These are phyloP conservation scores for Leishmania aethiopica DNA, from an alignment of 208 protist genomes.

Conservation along the genomic window DNA sequence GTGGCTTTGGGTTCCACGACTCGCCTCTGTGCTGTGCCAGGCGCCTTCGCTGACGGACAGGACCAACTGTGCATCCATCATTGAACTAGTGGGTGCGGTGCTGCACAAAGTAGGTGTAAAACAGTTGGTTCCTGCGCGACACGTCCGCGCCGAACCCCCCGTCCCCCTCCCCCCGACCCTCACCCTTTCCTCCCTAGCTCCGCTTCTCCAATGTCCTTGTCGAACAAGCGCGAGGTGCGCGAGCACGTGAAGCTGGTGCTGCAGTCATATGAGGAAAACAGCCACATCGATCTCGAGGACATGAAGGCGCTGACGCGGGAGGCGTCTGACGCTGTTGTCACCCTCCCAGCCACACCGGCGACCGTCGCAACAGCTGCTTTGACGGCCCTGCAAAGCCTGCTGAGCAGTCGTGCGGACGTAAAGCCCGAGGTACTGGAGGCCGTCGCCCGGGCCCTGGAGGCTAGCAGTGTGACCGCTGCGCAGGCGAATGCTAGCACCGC, in stretches of 20 bases:
- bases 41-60: background rate
- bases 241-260: slow-evolving; percentile 59
- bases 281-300: slow-evolving; percentile 67
- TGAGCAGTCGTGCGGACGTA: slow-evolving; percentile 16
- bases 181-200: background rate
- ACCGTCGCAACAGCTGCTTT: slow-evolving; percentile 32
- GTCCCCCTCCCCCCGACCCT: too few relatives aligned
- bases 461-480: background rate
- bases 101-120: background rate
- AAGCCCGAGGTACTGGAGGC: slow-evolving; percentile 17
- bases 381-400: slow-evolving; percentile 25
- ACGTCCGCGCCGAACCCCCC: background rate
- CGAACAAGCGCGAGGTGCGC: slow-evolving; percentile 78
- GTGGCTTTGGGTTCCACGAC: background rate
- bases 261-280: slow-evolving; percentile 44
- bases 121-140: background rate
- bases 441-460: slow-evolving; percentile 10
- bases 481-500: background rate
- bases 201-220: slow-evolving; percentile 30
- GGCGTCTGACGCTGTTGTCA: slow-evolving; percentile 42
- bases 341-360: slow-evolving; percentile 28
- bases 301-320: slow-evolving; percentile 54
- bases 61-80: background rate
- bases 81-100: background rate
- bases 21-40: background rate